Conservation (phyloP, 2,329 filamentous ascomycete species). For the Tolypocladium tropicale region DNA sequence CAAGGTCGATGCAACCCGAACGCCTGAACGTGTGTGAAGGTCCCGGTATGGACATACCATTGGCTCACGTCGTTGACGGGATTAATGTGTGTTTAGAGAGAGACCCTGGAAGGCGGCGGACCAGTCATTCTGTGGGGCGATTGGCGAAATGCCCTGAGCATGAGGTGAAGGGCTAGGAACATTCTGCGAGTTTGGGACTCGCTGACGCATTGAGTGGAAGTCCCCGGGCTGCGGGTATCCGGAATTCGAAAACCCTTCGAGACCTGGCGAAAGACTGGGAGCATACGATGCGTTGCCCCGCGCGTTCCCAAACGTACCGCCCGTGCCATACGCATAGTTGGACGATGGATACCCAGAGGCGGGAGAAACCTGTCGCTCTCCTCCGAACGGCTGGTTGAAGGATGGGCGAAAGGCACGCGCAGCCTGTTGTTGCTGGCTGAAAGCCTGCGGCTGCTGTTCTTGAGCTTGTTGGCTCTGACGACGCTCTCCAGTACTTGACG, state of each 20-base stretch:
- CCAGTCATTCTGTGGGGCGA: constrained; percentile 48
- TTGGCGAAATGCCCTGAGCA: constrained; percentile 27
- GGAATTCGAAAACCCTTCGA: constrained; percentile 18
- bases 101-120: constrained; percentile 56
- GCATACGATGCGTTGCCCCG: constrained; percentile 19
- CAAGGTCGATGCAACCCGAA: not conserved
- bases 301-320: constrained; percentile 21
- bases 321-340: constrained; percentile 24
- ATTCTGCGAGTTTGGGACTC: constrained; percentile 32
- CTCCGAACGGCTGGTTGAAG: constrained; percentile 30
- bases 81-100: constrained; percentile 55
- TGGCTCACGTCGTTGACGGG: not conserved
- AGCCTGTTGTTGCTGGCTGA: constrained; percentile 24
- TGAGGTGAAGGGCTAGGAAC: constrained; percentile 24
- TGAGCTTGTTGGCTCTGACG: constrained; percentile 36
- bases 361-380: constrained; percentile 30
- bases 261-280: constrained; percentile 14
- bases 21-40: not conserved
- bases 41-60: not conserved
- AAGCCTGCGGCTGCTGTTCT: constrained; percentile 20
- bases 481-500: constrained; percentile 30
- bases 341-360: constrained; percentile 22
- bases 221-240: constrained; percentile 26
- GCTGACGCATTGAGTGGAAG: constrained; percentile 36
- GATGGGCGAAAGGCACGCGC: constrained; percentile 31